Conservation (phyloP, 352 stramenopile species). For the Phytopythium helicoides region DNA sequence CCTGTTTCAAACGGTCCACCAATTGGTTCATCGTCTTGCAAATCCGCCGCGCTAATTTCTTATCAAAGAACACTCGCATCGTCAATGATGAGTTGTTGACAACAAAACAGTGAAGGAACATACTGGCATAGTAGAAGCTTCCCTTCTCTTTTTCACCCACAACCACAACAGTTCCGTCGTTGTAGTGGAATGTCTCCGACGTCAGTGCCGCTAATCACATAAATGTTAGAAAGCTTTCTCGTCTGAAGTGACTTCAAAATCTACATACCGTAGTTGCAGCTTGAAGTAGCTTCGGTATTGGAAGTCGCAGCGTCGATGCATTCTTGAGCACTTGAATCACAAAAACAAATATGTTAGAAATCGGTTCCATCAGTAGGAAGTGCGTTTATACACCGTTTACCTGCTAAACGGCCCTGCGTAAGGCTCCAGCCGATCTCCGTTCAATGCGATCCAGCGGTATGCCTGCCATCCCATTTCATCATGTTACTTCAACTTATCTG, state of each 20-base stretch:
- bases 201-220: slow-evolving; percentile 18
- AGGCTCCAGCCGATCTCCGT: slow-evolving; percentile 23
- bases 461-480: neutral
- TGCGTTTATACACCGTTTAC: slow-evolving; percentile 16
- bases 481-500: neutral
- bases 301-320: slow-evolving; percentile 31
- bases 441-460: slow-evolving; percentile 32
- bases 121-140: slow-evolving; percentile 64
- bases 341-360: slow-evolving; percentile 10
- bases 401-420: slow-evolving; percentile 59
- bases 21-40: slow-evolving; percentile 63
- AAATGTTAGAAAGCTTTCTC: neutral
- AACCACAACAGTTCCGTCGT: slow-evolving; percentile 34
- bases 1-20: slow-evolving; percentile 58
- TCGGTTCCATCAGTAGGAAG: too few relatives aligned
- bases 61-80: neutral
- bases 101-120: too few relatives aligned
- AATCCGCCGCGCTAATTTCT: slow-evolving; percentile 51
- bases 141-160: slow-evolving; percentile 43
- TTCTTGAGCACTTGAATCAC: slow-evolving; percentile 31
- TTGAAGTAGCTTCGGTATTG: slow-evolving; percentile 21
- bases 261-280: slow-evolving; percentile 25
- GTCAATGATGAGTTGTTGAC: too few relatives aligned
- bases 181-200: slow-evolving; percentile 36
- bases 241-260: too few relatives aligned